phyloP scores from a whole-genome alignment of 1,139 yeast species.

The Scheffersomyces cryptocercus region DNA sequence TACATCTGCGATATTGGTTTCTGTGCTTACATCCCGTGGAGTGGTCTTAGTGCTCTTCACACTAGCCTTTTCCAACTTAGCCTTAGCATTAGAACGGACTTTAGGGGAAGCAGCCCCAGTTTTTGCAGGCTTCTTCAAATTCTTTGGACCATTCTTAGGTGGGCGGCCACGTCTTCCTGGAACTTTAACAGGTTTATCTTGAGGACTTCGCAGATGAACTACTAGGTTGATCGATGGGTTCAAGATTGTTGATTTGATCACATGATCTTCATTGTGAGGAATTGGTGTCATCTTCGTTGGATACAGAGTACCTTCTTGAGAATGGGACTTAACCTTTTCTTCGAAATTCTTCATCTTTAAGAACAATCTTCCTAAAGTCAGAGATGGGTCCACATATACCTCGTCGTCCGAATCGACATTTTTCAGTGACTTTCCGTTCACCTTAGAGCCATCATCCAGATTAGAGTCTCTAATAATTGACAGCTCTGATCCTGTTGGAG shows the following conservation, averaged over 20 bases:
- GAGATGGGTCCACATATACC: background rate
- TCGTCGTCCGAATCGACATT: background rate
- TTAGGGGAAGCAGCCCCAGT: too few species aligned
- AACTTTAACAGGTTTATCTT: too few species aligned
- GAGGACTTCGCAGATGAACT: background rate
- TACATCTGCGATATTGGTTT: too few species aligned
- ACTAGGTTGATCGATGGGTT: background rate
- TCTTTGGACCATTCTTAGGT: background rate
- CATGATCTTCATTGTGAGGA: background rate
- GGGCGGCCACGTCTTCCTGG: background rate
- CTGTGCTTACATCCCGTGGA: too few species aligned
- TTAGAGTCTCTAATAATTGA: background rate
- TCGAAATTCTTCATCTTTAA: background rate
- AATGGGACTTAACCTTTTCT: background rate
- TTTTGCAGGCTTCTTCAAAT: too few species aligned
- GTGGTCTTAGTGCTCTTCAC: too few species aligned
- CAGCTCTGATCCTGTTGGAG: background rate
- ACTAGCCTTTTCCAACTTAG: too few species aligned
- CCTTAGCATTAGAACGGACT: too few species aligned
- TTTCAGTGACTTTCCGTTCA: background rate
- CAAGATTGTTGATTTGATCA: background rate
- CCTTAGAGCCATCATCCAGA: background rate
- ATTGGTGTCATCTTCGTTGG: background rate
- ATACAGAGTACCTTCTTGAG: background rate
- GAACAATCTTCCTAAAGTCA: background rate